phyloP scores from a whole-genome alignment of 805 yeast genomes.

The Lipomyces sp. region DNA sequence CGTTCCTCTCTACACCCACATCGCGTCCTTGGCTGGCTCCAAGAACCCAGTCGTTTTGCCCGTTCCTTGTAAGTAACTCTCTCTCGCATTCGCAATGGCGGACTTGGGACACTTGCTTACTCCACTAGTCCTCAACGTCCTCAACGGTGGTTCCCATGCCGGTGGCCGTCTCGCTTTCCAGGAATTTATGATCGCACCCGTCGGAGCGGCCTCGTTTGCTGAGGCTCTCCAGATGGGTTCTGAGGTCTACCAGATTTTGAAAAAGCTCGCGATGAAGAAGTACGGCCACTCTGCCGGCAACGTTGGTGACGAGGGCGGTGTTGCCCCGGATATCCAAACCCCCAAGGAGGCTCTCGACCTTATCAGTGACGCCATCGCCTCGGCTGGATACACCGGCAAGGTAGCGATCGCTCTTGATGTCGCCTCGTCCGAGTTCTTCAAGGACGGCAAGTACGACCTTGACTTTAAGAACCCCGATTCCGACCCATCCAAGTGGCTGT shows the following conservation, averaged over 20 bases:
- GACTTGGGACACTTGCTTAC: not conserved
- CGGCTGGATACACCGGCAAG: conserved; percentile 94
- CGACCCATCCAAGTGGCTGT: conserved; percentile 86
- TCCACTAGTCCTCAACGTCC: conserved; percentile 80
- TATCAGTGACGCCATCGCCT: conserved; percentile 83
- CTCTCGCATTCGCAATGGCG: too few species aligned
- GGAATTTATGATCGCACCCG: conserved; percentile 99
- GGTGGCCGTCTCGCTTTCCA: conserved; percentile 99
- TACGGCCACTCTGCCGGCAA: conserved; percentile 99
- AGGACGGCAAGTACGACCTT: conserved; percentile 95
- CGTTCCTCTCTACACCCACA: conserved; percentile 91
- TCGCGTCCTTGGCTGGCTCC: conserved; percentile 78
- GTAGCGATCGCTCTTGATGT: conserved; percentile 92
- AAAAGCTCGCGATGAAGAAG: conserved; percentile 87
- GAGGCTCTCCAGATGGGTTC: conserved; percentile 97
- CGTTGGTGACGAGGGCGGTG: conserved; percentile 99
- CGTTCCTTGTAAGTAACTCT: conserved; percentile 63
- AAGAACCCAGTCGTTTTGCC: conserved; percentile 89
- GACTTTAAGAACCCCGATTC: conserved; percentile 98
- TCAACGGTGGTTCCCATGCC: conserved; percentile 99
- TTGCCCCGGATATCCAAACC: conserved; percentile 95
- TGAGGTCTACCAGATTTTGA: conserved; percentile 97
- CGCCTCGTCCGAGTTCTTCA: conserved; percentile 97
- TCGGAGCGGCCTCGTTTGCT: conserved; percentile 84
- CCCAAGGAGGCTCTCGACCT: conserved; percentile 98